Conservation (phyloP, 176 grass and related monocot genomes). For the Tillandsia leiboldiana region DNA sequence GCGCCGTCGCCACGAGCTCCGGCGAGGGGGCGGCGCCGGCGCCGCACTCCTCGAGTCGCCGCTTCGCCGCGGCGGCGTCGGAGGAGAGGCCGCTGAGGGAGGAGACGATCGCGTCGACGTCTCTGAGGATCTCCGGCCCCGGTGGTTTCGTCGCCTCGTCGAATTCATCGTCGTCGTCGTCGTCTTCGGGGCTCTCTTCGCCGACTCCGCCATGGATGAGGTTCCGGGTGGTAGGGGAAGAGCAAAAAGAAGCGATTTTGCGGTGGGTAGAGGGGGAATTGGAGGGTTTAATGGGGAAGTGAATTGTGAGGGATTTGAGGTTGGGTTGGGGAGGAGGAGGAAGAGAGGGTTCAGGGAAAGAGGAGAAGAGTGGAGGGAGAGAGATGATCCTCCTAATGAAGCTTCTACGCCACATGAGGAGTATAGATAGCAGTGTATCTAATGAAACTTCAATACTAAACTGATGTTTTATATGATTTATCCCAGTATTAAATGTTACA, state of each 20-base stretch:
- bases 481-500: too few relatives aligned
- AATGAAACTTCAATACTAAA: too few relatives aligned
- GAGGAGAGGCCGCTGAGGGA: constrained; percentile 24
- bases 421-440: not conserved
- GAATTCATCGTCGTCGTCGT: constrained; percentile 19
- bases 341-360: constrained; percentile 1
- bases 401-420: constrained; percentile 30
- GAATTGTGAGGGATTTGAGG: not conserved
- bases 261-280: not conserved
- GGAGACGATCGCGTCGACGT: constrained; percentile 40
- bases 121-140: constrained; percentile 19
- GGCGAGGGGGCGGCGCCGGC: constrained; percentile 31
- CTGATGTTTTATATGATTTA: too few relatives aligned
- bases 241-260: not conserved
- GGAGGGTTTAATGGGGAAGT: not conserved
- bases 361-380: not conserved
- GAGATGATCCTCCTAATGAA: constrained; percentile 17
- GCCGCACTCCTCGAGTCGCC: constrained; percentile 37
- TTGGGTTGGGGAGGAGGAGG: constrained; percentile 1
- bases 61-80: constrained; percentile 20
- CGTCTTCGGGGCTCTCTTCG: not conserved
- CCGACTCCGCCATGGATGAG: not conserved
- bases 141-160: constrained; percentile 23
- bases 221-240: not conserved
- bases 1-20: constrained; percentile 45